Percentiles rank a stretch among this genome's conserved stretches.
phyloP scores from a whole-genome alignment of 352 stramenopile species.

The Phytophthora litchii region DNA sequence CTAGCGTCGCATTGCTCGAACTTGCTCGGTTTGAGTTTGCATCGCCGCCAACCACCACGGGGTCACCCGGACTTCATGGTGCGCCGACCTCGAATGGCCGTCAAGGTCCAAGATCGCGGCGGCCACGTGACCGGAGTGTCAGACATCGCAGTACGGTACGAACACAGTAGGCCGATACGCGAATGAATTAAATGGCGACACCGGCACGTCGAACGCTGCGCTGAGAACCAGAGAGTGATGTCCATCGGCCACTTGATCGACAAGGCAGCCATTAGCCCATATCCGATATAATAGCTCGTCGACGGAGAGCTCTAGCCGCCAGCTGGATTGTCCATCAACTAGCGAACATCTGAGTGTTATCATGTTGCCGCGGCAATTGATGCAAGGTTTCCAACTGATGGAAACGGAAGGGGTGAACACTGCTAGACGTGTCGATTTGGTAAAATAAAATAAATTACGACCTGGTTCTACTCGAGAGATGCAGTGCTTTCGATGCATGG shows the following conservation, averaged over 20 bases:
- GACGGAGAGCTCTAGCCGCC: too few species aligned
- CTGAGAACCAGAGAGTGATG: constrained; percentile 11
- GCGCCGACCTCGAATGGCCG: neutral
- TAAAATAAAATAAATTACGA: constrained; percentile 28
- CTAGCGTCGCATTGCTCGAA: neutral
- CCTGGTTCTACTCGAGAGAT: constrained; percentile 29
- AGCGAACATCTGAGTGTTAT: too few species aligned
- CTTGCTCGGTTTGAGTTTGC: neutral
- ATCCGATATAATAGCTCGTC: too few species aligned
- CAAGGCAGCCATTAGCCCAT: neutral
- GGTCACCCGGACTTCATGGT: constrained; percentile 3
- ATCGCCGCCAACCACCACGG: neutral
- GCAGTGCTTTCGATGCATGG: constrained; percentile 36
- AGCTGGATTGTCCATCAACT: too few species aligned
- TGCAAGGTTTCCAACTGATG: too few species aligned
- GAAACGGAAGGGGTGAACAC: too few species aligned
- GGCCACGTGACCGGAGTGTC: constrained; percentile 6
- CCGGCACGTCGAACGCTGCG: constrained; percentile 1
- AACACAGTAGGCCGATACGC: constrained; percentile 22
- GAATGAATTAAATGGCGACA: constrained; percentile 7
- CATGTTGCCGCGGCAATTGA: too few species aligned
- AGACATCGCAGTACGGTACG: constrained; percentile 19
- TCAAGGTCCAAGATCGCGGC: constrained; percentile 10
- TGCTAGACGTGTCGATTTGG: constrained; percentile 4
- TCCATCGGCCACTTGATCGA: neutral